A percentile compares a stretch with the other conserved stretches of the same genome.
These are phyloP conservation scores for Pseudozyma hubeiensis DNA, from an alignment of 1,284 basidiomycete species.

Conservation along the genomic window DNA sequence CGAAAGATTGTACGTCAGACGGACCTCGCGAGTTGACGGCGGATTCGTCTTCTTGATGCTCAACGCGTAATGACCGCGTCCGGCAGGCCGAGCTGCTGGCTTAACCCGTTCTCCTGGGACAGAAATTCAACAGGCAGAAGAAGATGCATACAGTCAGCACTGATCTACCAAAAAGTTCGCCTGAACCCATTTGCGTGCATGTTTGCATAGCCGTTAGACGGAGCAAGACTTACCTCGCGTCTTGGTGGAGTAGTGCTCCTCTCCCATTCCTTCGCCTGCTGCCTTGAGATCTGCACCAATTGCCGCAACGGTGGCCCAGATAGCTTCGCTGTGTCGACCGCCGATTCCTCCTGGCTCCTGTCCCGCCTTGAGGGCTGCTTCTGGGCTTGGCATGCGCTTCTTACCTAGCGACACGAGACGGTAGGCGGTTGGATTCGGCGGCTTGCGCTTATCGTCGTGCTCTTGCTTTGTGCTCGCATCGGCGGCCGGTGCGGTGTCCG, in stretches of 20 bases:
- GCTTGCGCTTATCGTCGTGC: conserved; percentile 35
- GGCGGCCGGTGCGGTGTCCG: conserved; percentile 32
- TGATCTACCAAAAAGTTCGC: too few species aligned
- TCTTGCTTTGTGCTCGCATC: conserved; percentile 11
- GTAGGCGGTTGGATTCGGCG: conserved; percentile 45
- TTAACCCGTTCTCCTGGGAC: conserved; percentile 44
- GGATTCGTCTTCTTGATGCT: conserved; percentile 48
- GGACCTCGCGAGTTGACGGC: conserved; percentile 46
- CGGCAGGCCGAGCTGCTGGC: conserved; percentile 46
- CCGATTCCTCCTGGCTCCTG: conserved; percentile 54
- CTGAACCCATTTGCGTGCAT: too few species aligned
- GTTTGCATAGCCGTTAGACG: too few species aligned
- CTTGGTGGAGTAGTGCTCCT: conserved; percentile 51
- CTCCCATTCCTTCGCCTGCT: conserved; percentile 31
- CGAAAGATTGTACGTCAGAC: conserved; percentile 52
- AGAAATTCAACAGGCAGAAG: not conserved
- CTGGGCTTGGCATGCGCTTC: conserved; percentile 54
- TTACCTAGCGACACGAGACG: conserved; percentile 52
- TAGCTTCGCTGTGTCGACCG: conserved; percentile 51
- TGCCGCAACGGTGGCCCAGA: conserved; percentile 54
- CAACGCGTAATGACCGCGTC: conserved; percentile 53
- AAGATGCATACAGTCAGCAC: too few species aligned
- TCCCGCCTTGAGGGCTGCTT: conserved; percentile 43
- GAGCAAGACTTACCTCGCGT: conserved; percentile 32
- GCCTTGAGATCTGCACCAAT: conserved; percentile 40